Conservation (phyloP, 2,329 filamentous ascomycete species). For the Ophiostoma tasmaniense region DNA sequence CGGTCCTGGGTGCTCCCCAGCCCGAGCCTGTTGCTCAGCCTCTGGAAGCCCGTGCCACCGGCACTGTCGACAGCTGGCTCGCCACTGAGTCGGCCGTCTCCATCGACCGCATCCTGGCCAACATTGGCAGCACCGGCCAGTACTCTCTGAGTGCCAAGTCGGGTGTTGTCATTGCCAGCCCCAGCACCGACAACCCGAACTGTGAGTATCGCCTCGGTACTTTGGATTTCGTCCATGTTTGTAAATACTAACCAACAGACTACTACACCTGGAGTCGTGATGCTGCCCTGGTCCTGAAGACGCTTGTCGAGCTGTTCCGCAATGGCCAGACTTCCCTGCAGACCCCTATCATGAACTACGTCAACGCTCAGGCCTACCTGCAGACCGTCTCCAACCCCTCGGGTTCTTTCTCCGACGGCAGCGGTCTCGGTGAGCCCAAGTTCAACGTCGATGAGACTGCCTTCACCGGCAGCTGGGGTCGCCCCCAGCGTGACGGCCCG, state of each 20-base stretch:
- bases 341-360: conserved; percentile 56
- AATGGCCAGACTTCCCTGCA: conserved; percentile 40
- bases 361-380: conserved; percentile 56
- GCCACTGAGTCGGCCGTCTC: conserved; percentile 44
- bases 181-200: conserved; percentile 44
- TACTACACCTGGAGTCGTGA: conserved; percentile 76
- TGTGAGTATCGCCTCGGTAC: conserved; percentile 35
- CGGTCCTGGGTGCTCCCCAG: conserved; percentile 11
- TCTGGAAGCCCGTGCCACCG: neutral
- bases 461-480: conserved; percentile 62
- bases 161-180: conserved; percentile 50
- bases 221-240: too few relatives aligned
- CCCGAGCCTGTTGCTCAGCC: neutral
- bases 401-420: conserved; percentile 44
- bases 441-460: conserved; percentile 56
- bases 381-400: conserved; percentile 64
- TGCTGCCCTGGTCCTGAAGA: conserved; percentile 61
- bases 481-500: conserved; percentile 73
- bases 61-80: conserved; percentile 42
- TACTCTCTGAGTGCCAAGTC: conserved; percentile 38
- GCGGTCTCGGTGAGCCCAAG: conserved; percentile 63
- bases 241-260: conserved; percentile 28
- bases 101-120: conserved; percentile 45
- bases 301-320: conserved; percentile 56
- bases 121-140: conserved; percentile 49